Evolutionary conservation across 2,329 filamentous ascomycete genomes (phyloP).

Genomic region (Xenoacremonium recifei): DNA sequence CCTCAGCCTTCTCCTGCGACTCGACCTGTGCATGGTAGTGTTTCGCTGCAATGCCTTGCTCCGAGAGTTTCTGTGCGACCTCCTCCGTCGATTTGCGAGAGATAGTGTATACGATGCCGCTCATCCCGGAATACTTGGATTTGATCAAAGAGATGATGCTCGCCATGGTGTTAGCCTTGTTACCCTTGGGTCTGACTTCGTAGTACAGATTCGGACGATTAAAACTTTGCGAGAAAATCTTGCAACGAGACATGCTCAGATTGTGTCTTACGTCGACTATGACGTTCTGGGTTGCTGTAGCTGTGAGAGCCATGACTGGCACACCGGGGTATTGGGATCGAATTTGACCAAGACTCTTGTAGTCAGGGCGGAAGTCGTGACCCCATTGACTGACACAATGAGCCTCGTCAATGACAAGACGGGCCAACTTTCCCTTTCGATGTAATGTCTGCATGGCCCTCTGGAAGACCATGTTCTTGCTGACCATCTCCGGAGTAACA

Average conservation of each 20-base stretch:
- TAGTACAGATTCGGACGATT: constrained; percentile 95
- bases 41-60: constrained; percentile 67
- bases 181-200: constrained; percentile 72
- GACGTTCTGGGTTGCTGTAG: constrained; percentile 91
- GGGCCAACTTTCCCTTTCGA: constrained; percentile 68
- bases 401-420: constrained; percentile 97
- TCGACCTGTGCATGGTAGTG: constrained; percentile 86
- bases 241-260: constrained; percentile 75
- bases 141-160: constrained; percentile 68
- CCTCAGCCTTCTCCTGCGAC: constrained; percentile 61
- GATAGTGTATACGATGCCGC: constrained; percentile 91
- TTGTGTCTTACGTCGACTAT: constrained; percentile 90
- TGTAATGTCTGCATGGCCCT: constrained; percentile 68
- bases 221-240: constrained; percentile 88
- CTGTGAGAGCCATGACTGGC: constrained; percentile 91
- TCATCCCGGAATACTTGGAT: constrained; percentile 65
- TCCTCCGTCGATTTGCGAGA: constrained; percentile 81
- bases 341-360: constrained; percentile 79
- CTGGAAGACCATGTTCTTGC: constrained; percentile 70
- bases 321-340: constrained; percentile 72
- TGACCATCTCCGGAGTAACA: constrained; percentile 95
- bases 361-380: constrained; percentile 95
- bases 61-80: constrained; percentile 68
- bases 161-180: constrained; percentile 43
- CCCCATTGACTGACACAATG: constrained; percentile 99